Evolutionary conservation across 2,329 filamentous ascomycete genomes (phyloP).

Genomic region (Elsinoe fawcettii): DNA sequence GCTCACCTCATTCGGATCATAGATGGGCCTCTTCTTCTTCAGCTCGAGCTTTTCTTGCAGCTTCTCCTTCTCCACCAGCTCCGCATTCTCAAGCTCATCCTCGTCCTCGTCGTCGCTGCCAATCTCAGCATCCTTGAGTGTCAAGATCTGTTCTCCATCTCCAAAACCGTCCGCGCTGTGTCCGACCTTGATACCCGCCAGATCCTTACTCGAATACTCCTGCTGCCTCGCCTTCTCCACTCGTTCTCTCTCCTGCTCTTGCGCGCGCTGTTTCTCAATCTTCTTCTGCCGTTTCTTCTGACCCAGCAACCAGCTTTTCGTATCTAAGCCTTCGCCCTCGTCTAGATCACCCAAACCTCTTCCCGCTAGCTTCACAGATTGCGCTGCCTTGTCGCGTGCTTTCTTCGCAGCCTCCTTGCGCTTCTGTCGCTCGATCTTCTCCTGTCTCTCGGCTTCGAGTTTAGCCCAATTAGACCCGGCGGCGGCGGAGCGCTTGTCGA

Average conservation of each 20-base stretch:
- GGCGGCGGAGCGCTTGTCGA: conserved; percentile 70
- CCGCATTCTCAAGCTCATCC: conserved; percentile 77
- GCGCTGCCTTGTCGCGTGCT: conserved; percentile 74
- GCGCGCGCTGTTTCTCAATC: conserved; percentile 63
- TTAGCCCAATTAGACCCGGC: conserved; percentile 68
- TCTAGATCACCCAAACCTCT: conserved; percentile 73
- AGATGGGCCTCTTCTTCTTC: conserved; percentile 84
- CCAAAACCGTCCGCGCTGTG: conserved; percentile 78
- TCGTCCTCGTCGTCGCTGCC: conserved; percentile 65
- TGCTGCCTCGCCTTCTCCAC: conserved; percentile 58
- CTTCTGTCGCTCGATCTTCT: conserved; percentile 71
- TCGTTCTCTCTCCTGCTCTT: conserved; percentile 70
- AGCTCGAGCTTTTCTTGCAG: conserved; percentile 68
- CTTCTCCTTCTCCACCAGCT: conserved; percentile 63
- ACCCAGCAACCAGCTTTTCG: conserved; percentile 76
- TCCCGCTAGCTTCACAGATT: conserved; percentile 68
- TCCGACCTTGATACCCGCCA: conserved; percentile 84
- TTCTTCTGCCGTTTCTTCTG: conserved; percentile 93
- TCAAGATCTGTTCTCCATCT: conserved; percentile 80
- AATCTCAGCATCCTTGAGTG: conserved; percentile 87
- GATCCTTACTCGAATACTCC: conserved; percentile 76
- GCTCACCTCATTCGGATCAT: conserved; percentile 71
- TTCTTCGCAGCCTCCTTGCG: conserved; percentile 77
- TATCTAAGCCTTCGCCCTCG: conserved; percentile 60
- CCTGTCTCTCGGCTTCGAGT: conserved; percentile 58